These are phyloP conservation scores for Fusarium xylarioides DNA, from an alignment of 2,329 filamentous ascomycete species.

Conservation along the genomic window DNA sequence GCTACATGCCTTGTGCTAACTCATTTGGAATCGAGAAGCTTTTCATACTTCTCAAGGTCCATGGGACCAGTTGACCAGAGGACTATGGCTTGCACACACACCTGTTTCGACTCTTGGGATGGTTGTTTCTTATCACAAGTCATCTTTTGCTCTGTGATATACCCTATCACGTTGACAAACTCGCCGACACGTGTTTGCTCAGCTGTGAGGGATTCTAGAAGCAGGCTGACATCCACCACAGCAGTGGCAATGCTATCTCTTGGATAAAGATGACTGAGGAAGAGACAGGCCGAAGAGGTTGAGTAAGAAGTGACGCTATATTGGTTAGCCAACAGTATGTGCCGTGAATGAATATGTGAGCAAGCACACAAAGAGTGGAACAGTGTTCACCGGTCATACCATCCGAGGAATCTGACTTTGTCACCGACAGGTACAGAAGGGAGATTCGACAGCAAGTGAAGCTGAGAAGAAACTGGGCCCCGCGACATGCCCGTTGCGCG, in stretches of 20 bases:
- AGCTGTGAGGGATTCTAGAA: conserved; percentile 71
- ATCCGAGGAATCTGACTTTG: conserved; percentile 94
- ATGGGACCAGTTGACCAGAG: conserved; percentile 81
- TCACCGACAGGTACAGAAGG: conserved; percentile 61
- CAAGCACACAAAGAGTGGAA: conserved; percentile 1
- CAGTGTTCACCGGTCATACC: conserved; percentile 64
- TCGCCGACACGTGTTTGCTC: conserved; percentile 76
- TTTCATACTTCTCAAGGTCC: conserved; percentile 76
- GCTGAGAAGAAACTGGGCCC: conserved; percentile 70
- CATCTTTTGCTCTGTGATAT: conserved; percentile 60
- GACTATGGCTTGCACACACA: conserved; percentile 76
- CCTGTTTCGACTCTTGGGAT: conserved; percentile 30
- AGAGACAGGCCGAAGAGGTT: conserved; percentile 66
- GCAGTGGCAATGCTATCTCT: conserved; percentile 57
- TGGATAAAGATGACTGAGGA: conserved; percentile 74
- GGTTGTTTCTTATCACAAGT: conserved; percentile 8
- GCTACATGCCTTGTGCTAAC: not conserved
- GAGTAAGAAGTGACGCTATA: conserved; percentile 62
- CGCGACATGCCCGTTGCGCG: conserved; percentile 55
- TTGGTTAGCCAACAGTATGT: conserved; percentile 41
- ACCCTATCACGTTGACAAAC: conserved; percentile 91
- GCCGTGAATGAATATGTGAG: conserved; percentile 12
- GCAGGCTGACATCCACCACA: conserved; percentile 74
- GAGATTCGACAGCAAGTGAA: conserved; percentile 72
- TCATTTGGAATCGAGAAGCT: conserved; percentile 51